Conservation (phyloP, 176 grass and related monocot genomes). For the Tillandsia leiboldiana region DNA sequence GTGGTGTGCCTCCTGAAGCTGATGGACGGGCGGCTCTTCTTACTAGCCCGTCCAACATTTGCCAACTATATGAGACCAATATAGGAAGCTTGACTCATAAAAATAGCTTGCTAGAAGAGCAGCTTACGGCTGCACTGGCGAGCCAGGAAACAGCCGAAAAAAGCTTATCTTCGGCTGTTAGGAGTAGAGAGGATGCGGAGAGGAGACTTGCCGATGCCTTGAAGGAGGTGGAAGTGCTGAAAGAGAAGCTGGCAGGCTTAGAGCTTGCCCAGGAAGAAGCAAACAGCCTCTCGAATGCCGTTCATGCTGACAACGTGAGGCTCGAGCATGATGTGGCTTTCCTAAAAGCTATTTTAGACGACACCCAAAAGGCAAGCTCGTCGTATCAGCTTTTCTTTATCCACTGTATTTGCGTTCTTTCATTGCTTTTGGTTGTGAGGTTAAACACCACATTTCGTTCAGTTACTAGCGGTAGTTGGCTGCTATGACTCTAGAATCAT, state of each 20-base stretch:
- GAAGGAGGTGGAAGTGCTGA: constrained; percentile 49
- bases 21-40: constrained; percentile 37
- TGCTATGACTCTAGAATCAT: no score
- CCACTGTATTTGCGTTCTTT: neutral
- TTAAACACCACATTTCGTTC: no score
- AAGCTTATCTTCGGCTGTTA: constrained; percentile 52
- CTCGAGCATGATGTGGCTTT: constrained; percentile 91
- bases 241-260: constrained; percentile 61
- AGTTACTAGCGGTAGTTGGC: no score
- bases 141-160: constrained; percentile 63
- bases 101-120: constrained; percentile 50
- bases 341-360: constrained; percentile 81
- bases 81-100: constrained; percentile 43
- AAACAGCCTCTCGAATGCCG: constrained; percentile 63
- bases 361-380: constrained; percentile 58
- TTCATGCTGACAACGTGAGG: constrained; percentile 77
- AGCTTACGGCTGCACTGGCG: constrained; percentile 32
- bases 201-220: constrained; percentile 53
- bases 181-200: constrained; percentile 56
- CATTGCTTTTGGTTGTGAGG: neutral
- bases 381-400: neutral
- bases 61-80: constrained; percentile 51
- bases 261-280: constrained; percentile 88
- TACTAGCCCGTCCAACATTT: constrained; percentile 47
- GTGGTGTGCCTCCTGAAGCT: constrained; percentile 23